A percentile compares a stretch with the other conserved stretches of the same genome.
Conservation (phyloP, 2,329 filamentous ascomycete genomes). For the Kalaharituber pfeilii region DNA sequence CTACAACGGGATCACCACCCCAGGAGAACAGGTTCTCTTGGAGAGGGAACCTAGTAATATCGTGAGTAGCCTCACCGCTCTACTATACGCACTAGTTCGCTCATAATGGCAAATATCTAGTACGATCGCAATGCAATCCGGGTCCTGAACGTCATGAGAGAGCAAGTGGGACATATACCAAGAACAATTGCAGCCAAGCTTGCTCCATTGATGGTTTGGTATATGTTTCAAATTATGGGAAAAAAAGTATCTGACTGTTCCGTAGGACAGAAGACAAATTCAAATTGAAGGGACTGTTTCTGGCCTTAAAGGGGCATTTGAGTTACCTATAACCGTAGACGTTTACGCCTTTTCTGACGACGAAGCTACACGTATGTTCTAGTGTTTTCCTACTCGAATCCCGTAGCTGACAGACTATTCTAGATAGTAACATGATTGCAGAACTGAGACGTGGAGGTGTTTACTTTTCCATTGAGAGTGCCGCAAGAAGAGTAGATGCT, state of each 20-base stretch:
- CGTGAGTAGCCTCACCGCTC: conserved; percentile 22
- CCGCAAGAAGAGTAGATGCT: no score
- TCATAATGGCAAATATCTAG: conserved; percentile 14
- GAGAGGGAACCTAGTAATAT: conserved; percentile 49
- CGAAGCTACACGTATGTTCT: conserved; percentile 32
- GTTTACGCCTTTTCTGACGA: conserved; percentile 51
- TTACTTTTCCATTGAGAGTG: no score
- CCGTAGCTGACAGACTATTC: no score
- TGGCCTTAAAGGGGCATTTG: conserved; percentile 47
- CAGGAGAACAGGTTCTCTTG: conserved; percentile 46
- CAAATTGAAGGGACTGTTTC: conserved; percentile 51
- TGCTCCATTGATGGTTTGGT: conserved; percentile 44
- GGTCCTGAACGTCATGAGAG: conserved; percentile 56
- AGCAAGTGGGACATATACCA: conserved; percentile 66
- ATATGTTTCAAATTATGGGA: not conserved
- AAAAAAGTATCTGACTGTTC: not conserved
- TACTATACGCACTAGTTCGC: not conserved
- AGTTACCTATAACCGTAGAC: conserved; percentile 53
- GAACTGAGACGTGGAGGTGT: no score
- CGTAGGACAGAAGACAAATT: conserved; percentile 36
- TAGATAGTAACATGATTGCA: no score
- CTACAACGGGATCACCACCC: conserved; percentile 44
- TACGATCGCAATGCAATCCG: conserved; percentile 63
- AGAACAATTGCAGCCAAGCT: conserved; percentile 50
- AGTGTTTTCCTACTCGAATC: no score